Evolutionary conservation across 2,329 filamentous ascomycete genomes (phyloP), one percentile per base, ranked within the genome.

Genomic region (Pseudogymnoascus sp.): DNA sequence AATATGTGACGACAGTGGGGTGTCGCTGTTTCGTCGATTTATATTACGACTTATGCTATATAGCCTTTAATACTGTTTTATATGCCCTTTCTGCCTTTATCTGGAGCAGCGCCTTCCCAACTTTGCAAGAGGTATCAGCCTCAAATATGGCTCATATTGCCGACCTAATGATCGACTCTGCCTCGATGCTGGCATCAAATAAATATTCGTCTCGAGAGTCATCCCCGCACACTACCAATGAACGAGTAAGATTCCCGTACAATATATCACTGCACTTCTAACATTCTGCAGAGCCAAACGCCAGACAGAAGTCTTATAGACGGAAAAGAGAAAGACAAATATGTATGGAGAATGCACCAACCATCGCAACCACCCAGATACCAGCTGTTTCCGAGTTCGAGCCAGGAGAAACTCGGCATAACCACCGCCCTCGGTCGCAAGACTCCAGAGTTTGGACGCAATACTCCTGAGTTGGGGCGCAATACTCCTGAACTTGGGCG

Each of bases 141-240:
- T 39, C 57, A 38, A 36, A 63, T 62, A 86, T 86, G 83, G 81
- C 82, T 73, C 83, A 86, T 72, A 85, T 86, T 72, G 81, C 80
- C 71, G 80, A 75, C 68, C 84, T 82, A 71, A 77, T 86, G 74
- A 74, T 80, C 66, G 77, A 79, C 43, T 57, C 64, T 47, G 41
- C 62, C 38, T 65, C 61, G 58, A 65, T 50, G 58, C 60, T 73
- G 63, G 76, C 71, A 64, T 68, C 75, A 63, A 75, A 72, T 69
- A 76, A 74, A 67, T 77, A 80, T 79, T 80, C 82, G 77, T 76
- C 77, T 66, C 80, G 76, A 71, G 75, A 76, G 62, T 69, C 75
- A 65, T 78, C 79, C 63, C 77, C 80, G 62, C 74, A 77, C 63
- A 68, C 75, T 64, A 72, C 75, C 60, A 65, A 64, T 67, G 43